Conservation (phyloP, 164 flowering plant genomes). For the Nymphaea thermarum region DNA sequence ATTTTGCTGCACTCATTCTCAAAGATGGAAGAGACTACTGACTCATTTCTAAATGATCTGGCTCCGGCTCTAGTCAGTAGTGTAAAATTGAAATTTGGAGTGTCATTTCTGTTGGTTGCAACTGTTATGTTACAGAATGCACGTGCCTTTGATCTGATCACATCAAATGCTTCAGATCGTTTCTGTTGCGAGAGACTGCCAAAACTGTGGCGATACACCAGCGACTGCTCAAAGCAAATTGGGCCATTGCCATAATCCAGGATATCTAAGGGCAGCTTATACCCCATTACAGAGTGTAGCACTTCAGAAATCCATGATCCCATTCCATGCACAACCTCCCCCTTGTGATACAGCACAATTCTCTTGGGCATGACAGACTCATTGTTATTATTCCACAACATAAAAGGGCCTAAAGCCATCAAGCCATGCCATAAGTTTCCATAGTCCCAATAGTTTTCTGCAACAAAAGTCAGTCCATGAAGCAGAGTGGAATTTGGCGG, state of each 20-base stretch:
- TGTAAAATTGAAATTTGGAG: neutral
- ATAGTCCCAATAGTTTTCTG: conserved; percentile 10
- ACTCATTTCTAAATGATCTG: conserved; percentile 7
- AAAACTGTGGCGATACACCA: conserved; percentile 3
- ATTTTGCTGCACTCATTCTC: conserved; percentile 9
- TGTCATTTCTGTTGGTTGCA: neutral
- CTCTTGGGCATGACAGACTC: conserved; percentile 3
- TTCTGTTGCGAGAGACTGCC: conserved; percentile 9
- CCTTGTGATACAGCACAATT: conserved; percentile 6
- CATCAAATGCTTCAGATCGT: conserved; percentile 6
- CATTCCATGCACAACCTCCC: conserved; percentile 2
- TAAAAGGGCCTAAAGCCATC: conserved; percentile 6
- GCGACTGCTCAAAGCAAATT: conserved; percentile 13
- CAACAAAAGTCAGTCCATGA: conserved; percentile 5
- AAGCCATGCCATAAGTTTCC: conserved; percentile 11
- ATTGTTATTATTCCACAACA: conserved; percentile 6
- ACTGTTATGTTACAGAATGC: conserved; percentile 2
- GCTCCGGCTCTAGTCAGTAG: conserved; percentile 7
- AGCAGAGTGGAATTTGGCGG: neutral
- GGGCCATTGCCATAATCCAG: neutral
- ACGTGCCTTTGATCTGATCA: conserved; percentile 10
- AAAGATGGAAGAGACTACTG: conserved; percentile 7
- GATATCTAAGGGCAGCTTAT: neutral
- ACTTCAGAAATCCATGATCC: conserved; percentile 5
- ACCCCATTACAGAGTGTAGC: conserved; percentile 7